These are phyloP conservation scores for Canavalia ensiformis DNA, from an alignment of 306 rosid species.

Conservation along the genomic window DNA sequence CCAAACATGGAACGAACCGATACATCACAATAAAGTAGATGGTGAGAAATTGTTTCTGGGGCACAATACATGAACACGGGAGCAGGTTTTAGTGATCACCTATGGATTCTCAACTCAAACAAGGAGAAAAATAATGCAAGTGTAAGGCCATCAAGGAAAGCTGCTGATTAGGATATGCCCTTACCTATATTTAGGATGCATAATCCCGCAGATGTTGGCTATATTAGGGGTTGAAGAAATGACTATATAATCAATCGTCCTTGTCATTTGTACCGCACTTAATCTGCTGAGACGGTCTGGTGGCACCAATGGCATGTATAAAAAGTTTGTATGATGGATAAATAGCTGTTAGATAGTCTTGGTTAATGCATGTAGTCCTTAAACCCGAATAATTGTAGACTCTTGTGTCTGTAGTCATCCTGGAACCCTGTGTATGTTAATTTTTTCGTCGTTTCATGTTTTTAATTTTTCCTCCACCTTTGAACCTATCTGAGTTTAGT, in stretches of 20 bases:
- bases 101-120: conserved; percentile 32
- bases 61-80: conserved; percentile 22
- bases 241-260: neutral
- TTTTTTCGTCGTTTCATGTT: neutral
- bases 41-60: neutral
- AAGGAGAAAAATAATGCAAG: conserved; percentile 34
- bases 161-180: conserved; percentile 28
- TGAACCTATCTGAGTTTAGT: neutral
- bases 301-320: conserved; percentile 46
- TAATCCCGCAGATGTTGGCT: conserved; percentile 28
- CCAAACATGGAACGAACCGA: conserved; percentile 99
- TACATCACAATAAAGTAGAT: conserved; percentile 93
- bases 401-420: conserved; percentile 20
- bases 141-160: conserved; percentile 22
- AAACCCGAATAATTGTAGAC: conserved; percentile 42
- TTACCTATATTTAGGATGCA: conserved; percentile 31
- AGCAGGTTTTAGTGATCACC: conserved; percentile 35
- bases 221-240: conserved; percentile 31
- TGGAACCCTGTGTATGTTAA: conserved; percentile 25
- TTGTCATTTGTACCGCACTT: conserved; percentile 32
- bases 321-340: conserved; percentile 32
- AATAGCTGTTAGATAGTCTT: conserved; percentile 35
- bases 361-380: conserved; percentile 42
- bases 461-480: neutral
- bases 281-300: conserved; percentile 43